Base-by-base conservation (phyloP, 139 green algal species). In the Auxenochlorella protothecoides region DNA sequence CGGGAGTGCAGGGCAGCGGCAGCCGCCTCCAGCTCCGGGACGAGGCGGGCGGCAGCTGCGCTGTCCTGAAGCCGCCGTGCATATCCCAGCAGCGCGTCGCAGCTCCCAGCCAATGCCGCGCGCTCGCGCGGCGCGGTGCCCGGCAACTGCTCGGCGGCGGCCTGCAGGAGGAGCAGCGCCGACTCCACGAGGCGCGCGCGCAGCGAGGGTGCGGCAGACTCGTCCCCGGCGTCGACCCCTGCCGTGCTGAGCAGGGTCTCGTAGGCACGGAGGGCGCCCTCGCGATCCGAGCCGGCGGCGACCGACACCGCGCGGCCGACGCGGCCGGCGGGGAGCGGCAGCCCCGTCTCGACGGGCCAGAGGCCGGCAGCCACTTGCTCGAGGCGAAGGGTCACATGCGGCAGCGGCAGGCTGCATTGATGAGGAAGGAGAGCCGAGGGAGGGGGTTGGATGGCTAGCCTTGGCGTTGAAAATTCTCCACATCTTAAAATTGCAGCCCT, bases 301-400 rank as follows among this genome's bases (percentile, higher is more conserved):
- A 44, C 2, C 64, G 71, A 64, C 72, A 71, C 71, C 14, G 72
- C 72, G 5, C 27, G 65, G 66, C 72, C 65, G 57, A 77, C n/a
- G 8, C 72, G 57, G n/a, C 15, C 59, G 54, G 61, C 72, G 65
- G 52, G 59, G 27, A 66, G 72, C 53, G 52, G 5, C 53, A 69
- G 13, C 56, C 57, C 44, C 6, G 60, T 72, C 7, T 9, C 52
- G 5, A 57, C 9, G 4, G 87, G 87, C 90, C 89, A 96, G 55
- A 81, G 71, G 14, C 90, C 90, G 9, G 83, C 80, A 8, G 89
- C 88, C 44, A 84, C 64, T 70, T 86, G 76, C 76, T 95, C 87
- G 61, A 96, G 77, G n/a, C 88, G 79, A 68, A 89, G 81, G 3
- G 81, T 73, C 27, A 94, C 76, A 74, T 91, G 86, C 7, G 73